Conservation (phyloP, 2,329 filamentous ascomycete species). For the Diaporthe sp. region DNA sequence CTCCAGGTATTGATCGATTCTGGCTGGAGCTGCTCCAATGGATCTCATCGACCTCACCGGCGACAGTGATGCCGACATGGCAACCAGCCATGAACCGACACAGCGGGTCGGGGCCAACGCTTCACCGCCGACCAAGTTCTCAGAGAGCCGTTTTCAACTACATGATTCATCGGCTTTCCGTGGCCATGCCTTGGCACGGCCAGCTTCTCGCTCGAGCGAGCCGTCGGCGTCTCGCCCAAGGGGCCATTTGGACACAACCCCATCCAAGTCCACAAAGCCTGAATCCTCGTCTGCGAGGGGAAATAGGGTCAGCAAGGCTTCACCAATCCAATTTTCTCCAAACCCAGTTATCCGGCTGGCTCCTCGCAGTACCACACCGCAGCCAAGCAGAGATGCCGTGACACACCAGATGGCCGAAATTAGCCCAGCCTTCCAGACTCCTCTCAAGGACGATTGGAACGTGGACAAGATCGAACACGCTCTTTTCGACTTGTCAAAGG, state of each 20-base stretch:
- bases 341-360: neutral
- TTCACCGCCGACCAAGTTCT: conserved; percentile 24
- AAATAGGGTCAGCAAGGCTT: conserved; percentile 17
- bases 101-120: conserved; percentile 9
- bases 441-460: conserved; percentile 57
- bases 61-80: conserved; percentile 34
- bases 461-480: conserved; percentile 57
- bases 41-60: conserved; percentile 37
- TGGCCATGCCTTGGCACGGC: conserved; percentile 18
- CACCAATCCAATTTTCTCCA: neutral
- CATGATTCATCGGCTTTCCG: conserved; percentile 21
- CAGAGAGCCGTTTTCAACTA: conserved; percentile 38
- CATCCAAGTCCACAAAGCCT: conserved; percentile 7
- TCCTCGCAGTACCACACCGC: conserved; percentile 18
- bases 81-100: neutral
- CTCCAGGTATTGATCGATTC: neutral
- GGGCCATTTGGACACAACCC: conserved; percentile 31
- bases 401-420: conserved; percentile 33
- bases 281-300: neutral
- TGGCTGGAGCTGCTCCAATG: conserved; percentile 6
- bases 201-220: conserved; percentile 35
- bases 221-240: conserved; percentile 24
- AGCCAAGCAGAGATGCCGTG: conserved; percentile 22
- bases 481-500: conserved; percentile 56
- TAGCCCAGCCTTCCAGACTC: conserved; percentile 51